A percentile compares a stretch with the other conserved stretches of the same genome.
Evolutionary conservation across 179 eudicot genomes (phyloP).

Genomic region (Beta macrorhiza): DNA sequence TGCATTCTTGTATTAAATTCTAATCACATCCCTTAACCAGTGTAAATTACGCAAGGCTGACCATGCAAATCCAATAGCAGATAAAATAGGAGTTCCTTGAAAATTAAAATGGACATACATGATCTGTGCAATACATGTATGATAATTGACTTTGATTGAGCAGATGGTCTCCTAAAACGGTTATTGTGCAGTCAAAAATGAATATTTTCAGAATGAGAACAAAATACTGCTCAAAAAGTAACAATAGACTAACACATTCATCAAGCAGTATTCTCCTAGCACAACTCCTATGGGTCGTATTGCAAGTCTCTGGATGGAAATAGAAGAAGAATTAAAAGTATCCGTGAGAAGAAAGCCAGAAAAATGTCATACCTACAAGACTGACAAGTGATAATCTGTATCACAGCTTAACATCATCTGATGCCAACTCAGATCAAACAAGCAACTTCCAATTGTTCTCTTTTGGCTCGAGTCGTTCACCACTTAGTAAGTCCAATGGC

Average conservation of each 20-base stretch:
- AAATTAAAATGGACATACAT: neutral
- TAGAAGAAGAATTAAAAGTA: neutral
- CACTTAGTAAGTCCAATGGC: neutral
- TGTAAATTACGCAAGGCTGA: neutral
- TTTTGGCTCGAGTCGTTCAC: neutral
- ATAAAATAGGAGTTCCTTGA: neutral
- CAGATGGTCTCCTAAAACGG: neutral
- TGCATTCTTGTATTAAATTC: neutral
- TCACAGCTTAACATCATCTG: neutral
- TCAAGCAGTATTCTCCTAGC: constrained; percentile 2
- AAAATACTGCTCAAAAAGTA: neutral
- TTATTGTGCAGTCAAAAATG: neutral
- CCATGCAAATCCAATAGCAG: neutral
- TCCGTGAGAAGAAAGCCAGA: neutral
- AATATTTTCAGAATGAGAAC: neutral
- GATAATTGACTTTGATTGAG: neutral
- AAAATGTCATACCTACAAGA: neutral
- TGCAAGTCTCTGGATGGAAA: neutral
- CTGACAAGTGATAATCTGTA: neutral
- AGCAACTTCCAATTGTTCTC: neutral
- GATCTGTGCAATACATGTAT: neutral
- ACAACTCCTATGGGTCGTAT: neutral
- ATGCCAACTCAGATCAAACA: neutral
- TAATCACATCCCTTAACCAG: neutral
- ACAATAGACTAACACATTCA: neutral